Conservation (phyloP, 2,329 filamentous ascomycete genomes). For the Colletotrichum melonis region DNA sequence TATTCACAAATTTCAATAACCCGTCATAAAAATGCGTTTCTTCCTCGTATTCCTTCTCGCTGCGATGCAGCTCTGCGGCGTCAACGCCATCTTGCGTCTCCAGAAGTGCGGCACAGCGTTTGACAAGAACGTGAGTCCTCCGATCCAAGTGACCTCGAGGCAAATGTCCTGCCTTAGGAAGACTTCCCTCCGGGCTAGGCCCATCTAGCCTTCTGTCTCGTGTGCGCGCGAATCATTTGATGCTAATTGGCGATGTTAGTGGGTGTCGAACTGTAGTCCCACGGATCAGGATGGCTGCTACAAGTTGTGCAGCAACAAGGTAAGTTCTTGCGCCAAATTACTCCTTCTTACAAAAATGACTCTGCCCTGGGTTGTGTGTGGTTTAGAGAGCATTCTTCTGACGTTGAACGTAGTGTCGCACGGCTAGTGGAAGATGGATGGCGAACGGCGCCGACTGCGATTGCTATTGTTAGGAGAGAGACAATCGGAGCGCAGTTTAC, state of each 20-base stretch:
- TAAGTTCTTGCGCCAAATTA: neutral
- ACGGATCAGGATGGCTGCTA: neutral
- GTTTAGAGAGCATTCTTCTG: neutral
- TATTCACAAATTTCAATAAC: neutral
- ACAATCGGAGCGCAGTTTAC: neutral
- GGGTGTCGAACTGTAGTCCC: constrained; percentile 6
- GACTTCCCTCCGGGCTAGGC: rapidly evolving
- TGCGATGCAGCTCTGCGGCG: neutral
- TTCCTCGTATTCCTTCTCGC: neutral
- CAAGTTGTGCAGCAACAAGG: neutral
- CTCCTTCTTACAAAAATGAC: neutral
- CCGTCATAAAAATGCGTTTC: neutral
- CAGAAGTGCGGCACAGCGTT: neutral
- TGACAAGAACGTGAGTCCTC: neutral
- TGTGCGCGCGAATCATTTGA: neutral
- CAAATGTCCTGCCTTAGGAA: rapidly evolving
- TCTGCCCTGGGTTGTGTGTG: neutral
- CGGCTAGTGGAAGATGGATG: neutral
- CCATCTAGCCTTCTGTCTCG: neutral
- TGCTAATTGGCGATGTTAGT: neutral
- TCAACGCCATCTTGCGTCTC: neutral
- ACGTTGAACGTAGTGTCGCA: neutral
- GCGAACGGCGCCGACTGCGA: constrained; percentile 4
- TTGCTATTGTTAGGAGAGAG: neutral
- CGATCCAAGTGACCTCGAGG: neutral